These are phyloP conservation scores for Metschnikowia anglica DNA, from an alignment of 805 yeast genomes.

Conservation along the genomic window DNA sequence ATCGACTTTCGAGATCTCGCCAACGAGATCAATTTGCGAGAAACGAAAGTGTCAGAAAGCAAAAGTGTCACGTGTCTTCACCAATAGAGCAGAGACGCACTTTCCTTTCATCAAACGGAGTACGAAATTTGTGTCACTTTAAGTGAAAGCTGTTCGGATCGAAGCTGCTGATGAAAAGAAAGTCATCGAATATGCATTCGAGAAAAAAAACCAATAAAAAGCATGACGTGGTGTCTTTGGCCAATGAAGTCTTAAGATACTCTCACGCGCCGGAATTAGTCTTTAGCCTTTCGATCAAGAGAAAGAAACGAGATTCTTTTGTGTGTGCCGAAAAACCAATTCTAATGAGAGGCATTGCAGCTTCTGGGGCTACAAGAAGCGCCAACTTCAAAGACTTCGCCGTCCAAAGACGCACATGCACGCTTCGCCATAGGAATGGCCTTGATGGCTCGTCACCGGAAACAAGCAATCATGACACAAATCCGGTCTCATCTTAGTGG, in stretches of 20 bases:
- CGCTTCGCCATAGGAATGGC: too few relatives aligned
- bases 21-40: slow-evolving; percentile 6
- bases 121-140: slow-evolving; percentile 3
- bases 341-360: slow-evolving; percentile 4
- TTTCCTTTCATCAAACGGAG: slow-evolving; percentile 1
- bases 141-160: not conserved
- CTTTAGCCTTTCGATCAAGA: not conserved
- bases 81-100: not conserved
- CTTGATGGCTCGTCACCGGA: too few relatives aligned
- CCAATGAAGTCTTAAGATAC: slow-evolving; percentile 3
- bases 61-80: slow-evolving; percentile 4
- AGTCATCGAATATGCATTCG: not conserved
- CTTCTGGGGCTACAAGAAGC: not conserved
- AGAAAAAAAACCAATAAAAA: not conserved
- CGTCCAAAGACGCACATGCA: not conserved
- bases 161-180: slow-evolving; percentile 2
- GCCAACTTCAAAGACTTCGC: not conserved
- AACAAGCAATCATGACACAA: slow-evolving; percentile 5
- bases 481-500: slow-evolving; percentile 14
- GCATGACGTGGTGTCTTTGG: not conserved
- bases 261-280: slow-evolving; percentile 16
- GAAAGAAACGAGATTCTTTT: slow-evolving; percentile 5
- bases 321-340: not conserved
- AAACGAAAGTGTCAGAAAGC: slow-evolving; percentile 21
- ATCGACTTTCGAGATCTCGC: slow-evolving; percentile 18